Evolutionary conservation across 2,329 filamentous ascomycete genomes (phyloP).

Genomic region (Aspergillus clavatus): DNA sequence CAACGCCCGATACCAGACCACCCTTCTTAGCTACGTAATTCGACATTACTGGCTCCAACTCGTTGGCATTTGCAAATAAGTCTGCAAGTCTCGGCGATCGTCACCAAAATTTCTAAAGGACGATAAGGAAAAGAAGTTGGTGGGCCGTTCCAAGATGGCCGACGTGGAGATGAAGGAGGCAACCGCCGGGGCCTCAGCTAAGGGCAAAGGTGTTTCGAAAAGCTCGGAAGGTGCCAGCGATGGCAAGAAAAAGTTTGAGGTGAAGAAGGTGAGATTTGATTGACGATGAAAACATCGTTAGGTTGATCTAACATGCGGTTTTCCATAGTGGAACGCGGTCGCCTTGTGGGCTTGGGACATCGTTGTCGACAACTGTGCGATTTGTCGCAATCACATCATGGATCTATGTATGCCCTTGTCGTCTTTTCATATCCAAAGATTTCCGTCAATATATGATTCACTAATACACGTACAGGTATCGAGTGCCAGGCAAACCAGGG

Average conservation of each 20-base stretch:
- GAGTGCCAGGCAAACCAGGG: slow-evolving; percentile 99
- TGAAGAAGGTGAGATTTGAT: slow-evolving; percentile 74
- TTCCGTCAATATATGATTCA: too few species aligned
- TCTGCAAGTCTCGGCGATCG: not conserved
- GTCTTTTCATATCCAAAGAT: too few species aligned
- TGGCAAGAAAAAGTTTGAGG: slow-evolving; percentile 91
- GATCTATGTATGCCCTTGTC: slow-evolving; percentile 68
- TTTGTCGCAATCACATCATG: slow-evolving; percentile 99
- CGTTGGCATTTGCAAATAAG: not conserved
- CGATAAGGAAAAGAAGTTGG: slow-evolving; percentile 2
- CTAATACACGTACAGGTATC: slow-evolving; percentile 58
- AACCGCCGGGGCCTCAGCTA: slow-evolving; percentile 48
- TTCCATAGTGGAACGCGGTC: slow-evolving; percentile 89
- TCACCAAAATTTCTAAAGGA: not conserved
- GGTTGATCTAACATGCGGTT: slow-evolving; percentile 13
- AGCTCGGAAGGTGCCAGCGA: slow-evolving; percentile 50
- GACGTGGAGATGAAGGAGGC: slow-evolving; percentile 97
- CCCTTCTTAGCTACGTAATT: slow-evolving; percentile 19
- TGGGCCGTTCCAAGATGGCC: slow-evolving; percentile 62
- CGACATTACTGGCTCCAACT: slow-evolving; percentile 8
- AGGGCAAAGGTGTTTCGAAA: slow-evolving; percentile 55
- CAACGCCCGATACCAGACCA: slow-evolving; percentile 19
- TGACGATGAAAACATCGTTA: slow-evolving; percentile 1
- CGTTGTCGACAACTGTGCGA: slow-evolving; percentile 98
- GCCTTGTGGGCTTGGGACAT: slow-evolving; percentile 99